These are phyloP conservation scores for Primulina tabacum DNA, from an alignment of 257 asterid genomes.

Conservation along the genomic window DNA sequence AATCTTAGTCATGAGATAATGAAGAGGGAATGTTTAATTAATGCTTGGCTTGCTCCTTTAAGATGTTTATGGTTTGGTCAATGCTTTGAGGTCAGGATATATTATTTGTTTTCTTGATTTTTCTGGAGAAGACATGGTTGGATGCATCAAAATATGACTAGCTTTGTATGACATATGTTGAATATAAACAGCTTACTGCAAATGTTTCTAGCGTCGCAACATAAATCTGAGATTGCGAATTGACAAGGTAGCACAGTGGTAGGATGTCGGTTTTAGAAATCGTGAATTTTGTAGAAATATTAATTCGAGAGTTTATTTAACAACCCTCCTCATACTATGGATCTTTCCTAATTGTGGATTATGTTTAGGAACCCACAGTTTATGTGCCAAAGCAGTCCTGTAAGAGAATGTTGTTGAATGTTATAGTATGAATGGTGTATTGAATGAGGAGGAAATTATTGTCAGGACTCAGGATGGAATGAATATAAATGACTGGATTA, in stretches of 20 bases:
- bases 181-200: neutral
- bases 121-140: neutral
- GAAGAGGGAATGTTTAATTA: neutral
- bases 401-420: neutral
- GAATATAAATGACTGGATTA: neutral
- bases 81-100: neutral
- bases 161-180: neutral
- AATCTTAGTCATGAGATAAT: neutral
- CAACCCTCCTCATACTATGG: too few relatives aligned
- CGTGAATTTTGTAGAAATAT: too few relatives aligned
- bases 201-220: neutral
- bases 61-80: neutral
- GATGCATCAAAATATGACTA: neutral
- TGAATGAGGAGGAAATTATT: constrained; percentile 2
- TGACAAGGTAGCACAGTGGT: neutral
- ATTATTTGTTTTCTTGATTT: too few relatives aligned
- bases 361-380: neutral
- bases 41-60: constrained; percentile 3
- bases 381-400: neutral
- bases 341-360: too few relatives aligned
- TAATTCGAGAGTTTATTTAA: too few relatives aligned
- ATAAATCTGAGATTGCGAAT: neutral
- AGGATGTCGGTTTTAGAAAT: neutral
- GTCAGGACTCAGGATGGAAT: neutral
- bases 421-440: neutral